phyloP scores from a whole-genome alignment of 257 asterid species.

The Lycium barbarum region DNA sequence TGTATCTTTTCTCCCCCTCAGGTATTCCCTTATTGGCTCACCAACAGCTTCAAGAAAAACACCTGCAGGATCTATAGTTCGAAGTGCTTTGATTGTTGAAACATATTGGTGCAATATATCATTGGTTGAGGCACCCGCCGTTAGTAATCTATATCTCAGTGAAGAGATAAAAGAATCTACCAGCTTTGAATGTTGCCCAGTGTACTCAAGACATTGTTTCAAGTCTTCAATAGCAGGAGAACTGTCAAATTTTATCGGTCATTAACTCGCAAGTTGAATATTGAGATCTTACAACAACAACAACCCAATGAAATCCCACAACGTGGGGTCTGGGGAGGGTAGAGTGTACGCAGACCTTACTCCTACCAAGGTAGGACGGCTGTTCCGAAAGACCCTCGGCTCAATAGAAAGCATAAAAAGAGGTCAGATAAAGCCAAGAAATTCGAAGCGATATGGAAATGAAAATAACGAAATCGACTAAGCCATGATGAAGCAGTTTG shows the following conservation, averaged over 20 bases:
- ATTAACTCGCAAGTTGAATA: constrained; percentile 7
- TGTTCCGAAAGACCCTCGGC: no score
- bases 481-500: no score
- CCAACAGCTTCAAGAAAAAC: constrained; percentile 97
- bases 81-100: constrained; percentile 95
- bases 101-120: constrained; percentile 93
- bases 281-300: constrained; percentile 27
- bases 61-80: constrained; percentile 98
- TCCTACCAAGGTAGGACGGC: no score
- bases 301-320: no score
- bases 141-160: constrained; percentile 80
- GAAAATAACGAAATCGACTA: no score
- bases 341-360: no score
- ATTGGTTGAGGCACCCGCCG: constrained; percentile 98
- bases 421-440: no score
- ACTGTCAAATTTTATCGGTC: constrained; percentile 55
- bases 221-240: constrained; percentile 95
- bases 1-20: constrained; percentile 95
- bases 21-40: constrained; percentile 95
- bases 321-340: no score
- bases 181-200: constrained; percentile 97
- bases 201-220: constrained; percentile 86
- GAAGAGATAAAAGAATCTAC: constrained; percentile 95
- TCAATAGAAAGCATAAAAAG: no score
- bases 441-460: no score